Conservation (phyloP, 1,139 yeast genomes). For the Meyerozyma carpophila region DNA sequence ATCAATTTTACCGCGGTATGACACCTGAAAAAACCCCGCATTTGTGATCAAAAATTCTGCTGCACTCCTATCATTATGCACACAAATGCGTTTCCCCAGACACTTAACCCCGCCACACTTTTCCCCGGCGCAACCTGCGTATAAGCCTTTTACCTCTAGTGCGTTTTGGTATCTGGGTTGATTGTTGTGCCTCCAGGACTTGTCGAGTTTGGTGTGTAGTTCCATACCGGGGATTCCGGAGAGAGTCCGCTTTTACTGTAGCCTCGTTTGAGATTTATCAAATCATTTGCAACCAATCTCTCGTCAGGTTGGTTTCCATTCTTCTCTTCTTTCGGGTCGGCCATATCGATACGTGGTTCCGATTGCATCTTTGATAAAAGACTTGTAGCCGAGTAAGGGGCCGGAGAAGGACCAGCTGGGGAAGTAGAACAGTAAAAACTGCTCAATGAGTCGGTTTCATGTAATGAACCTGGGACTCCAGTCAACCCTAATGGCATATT, state of each 20-base stretch:
- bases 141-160: background rate
- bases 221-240: background rate
- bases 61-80: background rate
- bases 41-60: background rate
- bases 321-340: background rate
- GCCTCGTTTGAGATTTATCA: background rate
- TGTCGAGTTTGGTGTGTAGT: background rate
- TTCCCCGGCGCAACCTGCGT: background rate
- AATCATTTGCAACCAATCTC: constrained; percentile 1
- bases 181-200: background rate
- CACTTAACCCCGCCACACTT: background rate
- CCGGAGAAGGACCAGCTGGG: background rate
- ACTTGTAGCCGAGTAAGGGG: background rate
- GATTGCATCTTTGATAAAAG: background rate
- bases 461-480: background rate
- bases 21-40: background rate
- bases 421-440: background rate
- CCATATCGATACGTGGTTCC: background rate
- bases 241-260: background rate
- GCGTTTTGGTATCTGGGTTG: background rate
- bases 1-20: background rate
- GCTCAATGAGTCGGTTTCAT: background rate
- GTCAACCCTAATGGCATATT: background rate
- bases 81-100: background rate
- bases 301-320: background rate